phyloP scores from a whole-genome alignment of 2,329 filamentous ascomycete species.

The Didymella keratinophila region DNA sequence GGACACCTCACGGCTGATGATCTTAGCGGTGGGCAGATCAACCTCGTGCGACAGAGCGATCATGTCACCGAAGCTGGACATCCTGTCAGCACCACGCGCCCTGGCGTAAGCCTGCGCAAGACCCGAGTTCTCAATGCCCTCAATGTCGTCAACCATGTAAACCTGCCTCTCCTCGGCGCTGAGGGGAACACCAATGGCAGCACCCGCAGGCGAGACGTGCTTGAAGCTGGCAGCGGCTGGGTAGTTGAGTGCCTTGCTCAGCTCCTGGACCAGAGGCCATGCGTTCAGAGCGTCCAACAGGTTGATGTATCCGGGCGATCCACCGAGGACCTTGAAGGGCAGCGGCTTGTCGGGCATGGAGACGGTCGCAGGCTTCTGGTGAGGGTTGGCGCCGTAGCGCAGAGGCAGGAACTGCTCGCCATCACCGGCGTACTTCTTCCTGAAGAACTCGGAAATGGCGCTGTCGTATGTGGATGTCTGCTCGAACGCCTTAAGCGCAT shows the following conservation, averaged over 20 bases:
- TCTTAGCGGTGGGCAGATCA: constrained; percentile 92
- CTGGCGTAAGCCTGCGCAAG: constrained; percentile 96
- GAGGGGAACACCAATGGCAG: constrained; percentile 89
- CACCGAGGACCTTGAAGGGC: constrained; percentile 93
- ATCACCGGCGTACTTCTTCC: constrained; percentile 90
- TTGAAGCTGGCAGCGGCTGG: constrained; percentile 96
- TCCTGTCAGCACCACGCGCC: constrained; percentile 93
- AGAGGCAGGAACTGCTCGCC: constrained; percentile 84
- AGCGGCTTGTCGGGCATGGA: constrained; percentile 76
- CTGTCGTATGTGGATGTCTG: constrained; percentile 97
- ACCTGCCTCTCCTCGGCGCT: constrained; percentile 91
- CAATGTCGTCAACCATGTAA: constrained; percentile 97
- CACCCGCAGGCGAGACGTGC: constrained; percentile 96
- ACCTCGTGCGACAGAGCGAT: constrained; percentile 92
- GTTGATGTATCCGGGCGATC: constrained; percentile 96
- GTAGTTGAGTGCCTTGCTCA: constrained; percentile 85
- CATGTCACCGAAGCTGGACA: constrained; percentile 98
- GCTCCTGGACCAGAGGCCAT: constrained; percentile 96
- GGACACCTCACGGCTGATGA: constrained; percentile 97
- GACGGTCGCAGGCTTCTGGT: constrained; percentile 95
- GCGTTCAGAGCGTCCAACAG: constrained; percentile 94
- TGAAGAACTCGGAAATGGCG: constrained; percentile 96
- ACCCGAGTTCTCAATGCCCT: constrained; percentile 82
- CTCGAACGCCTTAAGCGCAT: constrained; percentile 97
- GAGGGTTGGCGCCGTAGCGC: constrained; percentile 95